Base-by-base conservation (phyloP, 306 rosid species). In the Quercus ilex region DNA sequence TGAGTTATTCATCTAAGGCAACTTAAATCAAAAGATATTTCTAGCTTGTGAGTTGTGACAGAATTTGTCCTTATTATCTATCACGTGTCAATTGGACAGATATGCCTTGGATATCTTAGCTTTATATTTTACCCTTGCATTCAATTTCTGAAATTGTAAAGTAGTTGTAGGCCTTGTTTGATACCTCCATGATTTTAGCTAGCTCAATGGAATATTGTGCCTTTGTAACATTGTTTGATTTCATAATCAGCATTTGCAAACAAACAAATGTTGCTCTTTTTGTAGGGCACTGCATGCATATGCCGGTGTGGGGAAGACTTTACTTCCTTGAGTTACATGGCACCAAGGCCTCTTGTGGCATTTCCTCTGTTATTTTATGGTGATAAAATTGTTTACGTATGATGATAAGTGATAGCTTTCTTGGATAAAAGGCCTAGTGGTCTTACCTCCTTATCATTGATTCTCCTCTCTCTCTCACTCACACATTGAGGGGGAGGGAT, bases 381-480 rank as follows among this genome's bases (percentile, higher is more conserved):
- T 49, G 53, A 17, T 49, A 13, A 13, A 49, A 49, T 49, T 49
- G 53, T 49, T 49, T 49, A 12, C 15, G 53, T 10, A 49, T 49
- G 53, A 13, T 49, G 53, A 12, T 49, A 49, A 49, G 53, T 23
- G 6, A 23, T 59, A 59, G 26, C 74, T 51, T 67, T 74, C 58
- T 73, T 19, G 52, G 76, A 78, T 67, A 83, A 67, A 72, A 56
- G 59, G 79, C 59, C 68, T 41, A 77, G 55, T 73, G 75, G 75
- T 73, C 71, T 74, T 38, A 57, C n/a, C 73, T 78, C 28, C 76
- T 57, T 78, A 12, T 65, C 81, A 78, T 28, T 57, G 51, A 21
- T 72, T 67, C 67, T 67, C 56, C 56, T 77, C 13, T n/a, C 67
- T 59, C 65, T 2, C 21, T 58, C 23, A n/a, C 10, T 17, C 30